Percentiles rank a stretch among this genome's conserved stretches.
Evolutionary conservation across 2,329 filamentous ascomycete genomes (phyloP).

Genomic region (Aspergillus fructus): DNA sequence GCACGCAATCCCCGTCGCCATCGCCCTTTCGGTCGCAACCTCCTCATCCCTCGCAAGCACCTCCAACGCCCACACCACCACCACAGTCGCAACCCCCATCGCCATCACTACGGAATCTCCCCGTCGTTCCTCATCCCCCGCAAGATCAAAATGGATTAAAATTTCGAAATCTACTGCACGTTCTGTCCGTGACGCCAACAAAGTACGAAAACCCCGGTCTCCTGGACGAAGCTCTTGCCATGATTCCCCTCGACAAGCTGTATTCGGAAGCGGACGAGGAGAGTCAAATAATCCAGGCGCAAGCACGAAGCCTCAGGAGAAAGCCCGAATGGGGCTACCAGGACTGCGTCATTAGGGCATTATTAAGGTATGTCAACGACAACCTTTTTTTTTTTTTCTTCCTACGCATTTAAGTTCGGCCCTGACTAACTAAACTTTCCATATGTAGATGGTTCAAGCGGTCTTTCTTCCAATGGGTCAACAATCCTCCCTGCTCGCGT

Average conservation of each 20-base stretch:
- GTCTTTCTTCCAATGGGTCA: conserved; percentile 94
- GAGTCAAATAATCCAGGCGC: conserved; percentile 78
- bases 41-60: conserved; percentile 36
- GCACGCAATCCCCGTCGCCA: conserved; percentile 57
- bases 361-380: conserved; percentile 66
- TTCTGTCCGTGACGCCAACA: conserved; percentile 80
- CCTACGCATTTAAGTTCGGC: neutral
- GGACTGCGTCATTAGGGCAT: conserved; percentile 87
- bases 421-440: conserved; percentile 12
- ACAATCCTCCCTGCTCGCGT: conserved; percentile 82
- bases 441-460: conserved; percentile 82
- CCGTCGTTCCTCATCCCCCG: conserved; percentile 73
- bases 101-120: conserved; percentile 55
- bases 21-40: conserved; percentile 22
- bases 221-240: conserved; percentile 83
- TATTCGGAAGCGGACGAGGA: conserved; percentile 95
- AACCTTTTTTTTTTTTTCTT: neutral
- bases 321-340: conserved; percentile 95
- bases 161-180: conserved; percentile 79
- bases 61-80: conserved; percentile 25
- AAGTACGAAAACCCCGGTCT: conserved; percentile 97
- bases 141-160: conserved; percentile 69
- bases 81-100: conserved; percentile 33
- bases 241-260: conserved; percentile 84
- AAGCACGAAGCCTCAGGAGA: conserved; percentile 82